Evolutionary conservation across 1,139 yeast genomes (phyloP), one percentile per base, ranked within the genome.

Genomic region (Nakaseomyces kungkrabaensis): DNA sequence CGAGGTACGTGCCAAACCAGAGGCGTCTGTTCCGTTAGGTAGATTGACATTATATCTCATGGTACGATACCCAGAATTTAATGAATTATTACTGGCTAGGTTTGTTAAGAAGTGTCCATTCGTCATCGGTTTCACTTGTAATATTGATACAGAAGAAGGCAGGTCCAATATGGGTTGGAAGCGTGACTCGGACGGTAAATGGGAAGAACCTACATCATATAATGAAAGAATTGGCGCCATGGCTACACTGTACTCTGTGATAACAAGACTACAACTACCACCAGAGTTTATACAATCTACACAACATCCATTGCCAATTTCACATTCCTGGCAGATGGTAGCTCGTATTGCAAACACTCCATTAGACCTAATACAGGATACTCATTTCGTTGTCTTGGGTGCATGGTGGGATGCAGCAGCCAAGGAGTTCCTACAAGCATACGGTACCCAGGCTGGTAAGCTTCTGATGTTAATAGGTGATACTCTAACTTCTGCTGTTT

Each of bases 331-430:
- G 98, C 70, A 62, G 33, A 77, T 86, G 63, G 59, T 85, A 32
- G 84, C 96, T 0, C 73, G 97, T 46, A 68, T 80, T 51, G 71
- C 84, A 42, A 90, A 92, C 65, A 72, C 77, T 1, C 74, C 78
- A 2, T 37, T 60, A 4, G 67, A 68, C 0, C 63, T 77, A 9
- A 62, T 88, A 11, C 72, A 79, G 0, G 83, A 88, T 56, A 77
- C 85, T 0, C 95, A 89, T 62, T 90, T 76, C 62, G 73, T 82
- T 0, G 77, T 85, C 1, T 75, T 82, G 6, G 82, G 89, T 1
- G 78, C 85, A 42, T 90, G 97, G 96, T 88, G 97, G 96, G 98
- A 94, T 56, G 81, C 90, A 5, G 75, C 85, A 43, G 92, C 87
- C 0, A 58, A 58, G 11, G 72, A 77, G 44, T 78, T 92, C 51